Conservation (phyloP, 768 basidiomycete genomes). For the Boletus speciosus region DNA sequence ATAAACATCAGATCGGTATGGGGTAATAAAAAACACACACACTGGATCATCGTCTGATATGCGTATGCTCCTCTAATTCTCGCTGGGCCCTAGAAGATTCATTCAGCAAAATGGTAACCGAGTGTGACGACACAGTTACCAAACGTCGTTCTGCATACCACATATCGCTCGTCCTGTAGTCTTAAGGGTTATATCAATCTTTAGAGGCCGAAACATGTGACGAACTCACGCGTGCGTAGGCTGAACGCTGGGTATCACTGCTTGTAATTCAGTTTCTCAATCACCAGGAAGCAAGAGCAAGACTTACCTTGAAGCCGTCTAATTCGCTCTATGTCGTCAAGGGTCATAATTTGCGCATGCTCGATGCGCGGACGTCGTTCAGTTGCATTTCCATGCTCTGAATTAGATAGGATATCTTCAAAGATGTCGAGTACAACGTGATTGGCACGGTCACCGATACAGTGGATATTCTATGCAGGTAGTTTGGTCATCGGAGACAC, state of each 20-base stretch:
- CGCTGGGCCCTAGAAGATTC: conserved; percentile 58
- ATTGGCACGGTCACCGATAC: conserved; percentile 88
- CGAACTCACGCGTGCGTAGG: conserved; percentile 80
- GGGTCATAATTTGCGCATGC: conserved; percentile 86
- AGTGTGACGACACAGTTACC: conserved; percentile 34
- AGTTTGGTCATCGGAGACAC: background rate
- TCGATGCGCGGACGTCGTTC: conserved; percentile 78
- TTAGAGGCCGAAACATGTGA: background rate
- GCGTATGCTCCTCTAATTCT: conserved; percentile 89
- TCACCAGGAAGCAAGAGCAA: background rate
- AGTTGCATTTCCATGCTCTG: conserved; percentile 23
- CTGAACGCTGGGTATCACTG: conserved; percentile 89
- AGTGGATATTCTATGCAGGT: conserved; percentile 70
- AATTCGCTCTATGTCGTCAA: conserved; percentile 63
- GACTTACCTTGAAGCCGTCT: conserved; percentile 68
- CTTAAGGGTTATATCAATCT: background rate
- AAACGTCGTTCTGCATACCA: conserved; percentile 83
- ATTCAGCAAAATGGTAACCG: background rate
- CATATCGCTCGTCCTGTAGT: conserved; percentile 82
- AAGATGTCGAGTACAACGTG: conserved; percentile 79
- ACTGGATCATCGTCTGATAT: conserved; percentile 76
- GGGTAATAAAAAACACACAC: conserved; percentile 15
- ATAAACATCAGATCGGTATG: background rate
- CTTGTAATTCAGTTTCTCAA: background rate
- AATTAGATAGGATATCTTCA: conserved; percentile 50